A percentile compares a stretch with the other conserved stretches of the same genome.
Conservation (phyloP, 345 rosid species). For the Cardamine occulta region DNA sequence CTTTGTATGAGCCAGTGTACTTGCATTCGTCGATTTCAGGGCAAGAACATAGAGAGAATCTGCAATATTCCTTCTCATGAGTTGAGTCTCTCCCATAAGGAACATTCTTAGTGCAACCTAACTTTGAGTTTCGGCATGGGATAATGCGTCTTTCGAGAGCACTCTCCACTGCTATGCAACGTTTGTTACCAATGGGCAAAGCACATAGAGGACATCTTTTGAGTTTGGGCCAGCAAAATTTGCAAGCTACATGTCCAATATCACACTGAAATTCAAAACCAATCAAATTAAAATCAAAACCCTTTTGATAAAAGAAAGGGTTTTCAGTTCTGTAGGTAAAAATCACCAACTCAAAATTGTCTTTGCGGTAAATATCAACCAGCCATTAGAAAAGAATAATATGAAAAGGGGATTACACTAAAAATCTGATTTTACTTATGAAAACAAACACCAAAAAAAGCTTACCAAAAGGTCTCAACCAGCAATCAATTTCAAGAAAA, state of each 20-base stretch:
- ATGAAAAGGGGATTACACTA: too few species aligned
- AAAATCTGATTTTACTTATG: too few species aligned
- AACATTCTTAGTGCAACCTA: conserved; percentile 45
- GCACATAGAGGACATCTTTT: conserved; percentile 39
- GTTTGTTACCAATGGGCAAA: conserved; percentile 48
- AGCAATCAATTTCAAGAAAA: too few species aligned
- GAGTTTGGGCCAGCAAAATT: conserved; percentile 47
- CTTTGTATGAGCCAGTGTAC: background rate
- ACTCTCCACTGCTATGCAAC: conserved; percentile 54
- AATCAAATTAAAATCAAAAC: background rate
- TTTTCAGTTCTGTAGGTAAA: background rate
- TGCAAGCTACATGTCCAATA: conserved; percentile 57
- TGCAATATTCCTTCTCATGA: conserved; percentile 50
- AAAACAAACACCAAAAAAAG: background rate
- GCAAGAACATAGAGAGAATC: conserved; percentile 51
- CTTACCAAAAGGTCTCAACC: background rate
- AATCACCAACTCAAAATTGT: background rate
- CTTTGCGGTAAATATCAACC: background rate
- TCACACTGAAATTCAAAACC: conserved; percentile 48
- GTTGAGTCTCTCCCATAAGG: conserved; percentile 39
- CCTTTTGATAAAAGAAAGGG: background rate
- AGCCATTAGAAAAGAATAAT: too few species aligned
- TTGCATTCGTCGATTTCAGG: conserved; percentile 39
- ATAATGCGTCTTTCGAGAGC: conserved; percentile 44
- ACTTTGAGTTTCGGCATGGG: conserved; percentile 45